Evolutionary conservation across 73 alveolate genomes (phyloP).

Genomic region (Paramecium caudatum): DNA sequence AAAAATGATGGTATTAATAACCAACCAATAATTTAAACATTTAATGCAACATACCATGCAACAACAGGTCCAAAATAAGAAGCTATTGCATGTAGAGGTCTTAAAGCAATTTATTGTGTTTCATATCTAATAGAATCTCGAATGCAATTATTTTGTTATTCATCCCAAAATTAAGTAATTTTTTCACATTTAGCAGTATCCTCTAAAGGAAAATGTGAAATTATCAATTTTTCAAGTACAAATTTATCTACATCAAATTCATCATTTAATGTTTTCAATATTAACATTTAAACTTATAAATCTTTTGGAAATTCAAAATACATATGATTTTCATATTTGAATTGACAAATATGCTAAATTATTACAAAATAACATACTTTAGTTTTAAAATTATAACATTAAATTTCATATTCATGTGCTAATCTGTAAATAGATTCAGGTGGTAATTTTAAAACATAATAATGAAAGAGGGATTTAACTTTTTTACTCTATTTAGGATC

Average conservation of each 20-base stretch:
- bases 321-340: not conserved
- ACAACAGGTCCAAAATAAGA: slow-evolving; percentile 60
- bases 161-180: slow-evolving; percentile 50
- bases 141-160: slow-evolving; percentile 24
- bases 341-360: slow-evolving; percentile 22
- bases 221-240: slow-evolving; percentile 8
- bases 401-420: not conserved
- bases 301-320: slow-evolving; percentile 59
- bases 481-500: not conserved
- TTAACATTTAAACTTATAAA: not conserved
- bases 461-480: not conserved
- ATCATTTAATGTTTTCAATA: slow-evolving; percentile 30
- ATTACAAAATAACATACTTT: not conserved
- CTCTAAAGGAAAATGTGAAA: slow-evolving; percentile 58
- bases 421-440: slow-evolving; percentile 22
- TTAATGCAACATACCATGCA: slow-evolving; percentile 55
- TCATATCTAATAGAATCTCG: slow-evolving; percentile 52
- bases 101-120: slow-evolving; percentile 13
- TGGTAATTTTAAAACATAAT: slow-evolving; percentile 45
- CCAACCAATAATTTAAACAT: slow-evolving; percentile 54
- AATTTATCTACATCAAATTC: slow-evolving; percentile 53
- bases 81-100: slow-evolving; percentile 57
- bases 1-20: slow-evolving; percentile 17
- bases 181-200: slow-evolving; percentile 16
- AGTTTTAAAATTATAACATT: slow-evolving; percentile 37